Percentiles rank a stretch among this genome's conserved stretches.
Conservation (phyloP, 1,284 basidiomycete species). For the Ceratobasidium sp. region DNA sequence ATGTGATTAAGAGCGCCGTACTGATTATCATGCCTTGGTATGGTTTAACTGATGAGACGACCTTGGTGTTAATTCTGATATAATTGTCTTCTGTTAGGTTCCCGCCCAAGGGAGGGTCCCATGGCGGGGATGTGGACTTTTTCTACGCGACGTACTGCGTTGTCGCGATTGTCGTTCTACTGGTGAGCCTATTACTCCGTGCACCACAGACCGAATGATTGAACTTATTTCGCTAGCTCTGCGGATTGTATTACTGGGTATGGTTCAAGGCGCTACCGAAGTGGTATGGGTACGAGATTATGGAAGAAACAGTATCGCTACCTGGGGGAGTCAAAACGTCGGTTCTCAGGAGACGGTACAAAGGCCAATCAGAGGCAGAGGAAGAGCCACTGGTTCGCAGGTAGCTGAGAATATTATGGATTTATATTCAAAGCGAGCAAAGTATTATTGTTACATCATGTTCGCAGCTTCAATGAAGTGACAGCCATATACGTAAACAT, state of each 20-base stretch:
- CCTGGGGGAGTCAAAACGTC: conserved; percentile 46
- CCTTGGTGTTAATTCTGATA: not conserved
- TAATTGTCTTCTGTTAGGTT: conserved; percentile 44
- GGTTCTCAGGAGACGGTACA: conserved; percentile 4
- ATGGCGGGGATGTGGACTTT: conserved; percentile 45
- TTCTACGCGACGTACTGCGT: conserved; percentile 50
- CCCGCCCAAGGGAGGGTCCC: conserved; percentile 46
- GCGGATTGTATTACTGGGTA: conserved; percentile 49
- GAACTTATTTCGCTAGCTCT: conserved; percentile 49
- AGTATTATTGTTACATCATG: too few relatives aligned
- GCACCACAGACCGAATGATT: conserved; percentile 43
- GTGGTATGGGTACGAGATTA: conserved; percentile 48
- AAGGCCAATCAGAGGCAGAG: not conserved
- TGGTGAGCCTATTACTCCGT: conserved; percentile 35
- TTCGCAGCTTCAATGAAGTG: too few relatives aligned
- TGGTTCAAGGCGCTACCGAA: conserved; percentile 50
- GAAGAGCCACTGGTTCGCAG: conserved; percentile 1
- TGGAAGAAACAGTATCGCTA: conserved; percentile 47
- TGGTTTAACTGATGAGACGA: conserved; percentile 46
- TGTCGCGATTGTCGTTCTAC: conserved; percentile 46
- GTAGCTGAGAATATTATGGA: not conserved
- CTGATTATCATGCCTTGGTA: conserved; percentile 58
- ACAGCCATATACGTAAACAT: too few relatives aligned
- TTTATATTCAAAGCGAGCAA: too few relatives aligned
- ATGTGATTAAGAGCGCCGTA: conserved; percentile 52